Evolutionary conservation across 768 basidiomycete genomes (phyloP), one percentile per base, ranked within the genome.

Genomic region (Pulveroboletus sp.): DNA sequence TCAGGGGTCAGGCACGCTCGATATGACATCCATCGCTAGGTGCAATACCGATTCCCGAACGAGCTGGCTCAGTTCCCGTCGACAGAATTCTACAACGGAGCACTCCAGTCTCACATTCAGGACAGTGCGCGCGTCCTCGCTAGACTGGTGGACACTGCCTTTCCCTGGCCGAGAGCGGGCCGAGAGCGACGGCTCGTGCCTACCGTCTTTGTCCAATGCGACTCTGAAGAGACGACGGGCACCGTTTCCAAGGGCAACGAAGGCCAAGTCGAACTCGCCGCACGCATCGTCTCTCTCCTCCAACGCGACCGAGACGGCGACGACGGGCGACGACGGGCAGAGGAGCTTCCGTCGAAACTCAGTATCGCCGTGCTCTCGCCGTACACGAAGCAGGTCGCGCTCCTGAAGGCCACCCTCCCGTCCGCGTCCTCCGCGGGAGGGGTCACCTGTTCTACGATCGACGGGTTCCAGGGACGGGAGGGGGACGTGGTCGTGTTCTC

Each of bases 401-500:
- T 73, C 0, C 69, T 85, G 5, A 73, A 74, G 21, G 60, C 70
- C 17, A 63, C 62, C 3, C 63, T 79, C 5, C 60, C 60, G 0
- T 52, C 60, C 2, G 49, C 54, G 2, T 21, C 21, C 21, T 21
- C 21, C 21, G 21, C 21, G 21, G 21, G 21, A 3, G 21, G 21
- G 2, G 57, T 60, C 37, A 58, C 52, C 9, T 63, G 57, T 46
- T 50, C 57, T 26, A 64, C 62, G 28, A 56, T 62, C 49, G 62
- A 65, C 32, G 77, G 81, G 0, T 86, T 84, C 58, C 85, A 86
- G 60, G 83, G 83, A 11, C 72, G 83, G 31, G 84, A 86, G 59
- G 79, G 77, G 51, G 84, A 87, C 52, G 72, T 86, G 41, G 72
- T 86, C 39, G 75, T 87, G 24, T 83, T 84, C 59, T 78, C 80